Conservation (phyloP, 2,329 filamentous ascomycete genomes). For the Apiospora rasikravindrae region DNA sequence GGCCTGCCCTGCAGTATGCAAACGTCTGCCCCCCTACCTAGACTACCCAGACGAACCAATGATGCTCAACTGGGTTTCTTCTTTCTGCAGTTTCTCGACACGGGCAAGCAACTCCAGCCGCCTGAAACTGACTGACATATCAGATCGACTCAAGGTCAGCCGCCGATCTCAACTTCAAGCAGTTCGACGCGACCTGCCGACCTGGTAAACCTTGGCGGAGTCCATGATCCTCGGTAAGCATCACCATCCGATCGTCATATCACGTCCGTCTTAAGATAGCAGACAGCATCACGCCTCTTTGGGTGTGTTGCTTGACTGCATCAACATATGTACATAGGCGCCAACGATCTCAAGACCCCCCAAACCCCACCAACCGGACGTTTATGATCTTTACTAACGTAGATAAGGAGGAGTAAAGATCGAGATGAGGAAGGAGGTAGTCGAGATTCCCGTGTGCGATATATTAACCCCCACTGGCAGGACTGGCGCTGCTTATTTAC, state of each 20-base stretch:
- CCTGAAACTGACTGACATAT: not conserved
- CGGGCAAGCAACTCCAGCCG: not conserved
- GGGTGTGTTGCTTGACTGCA: no score
- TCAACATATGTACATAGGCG: not conserved
- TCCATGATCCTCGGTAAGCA: not conserved
- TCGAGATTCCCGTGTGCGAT: not conserved
- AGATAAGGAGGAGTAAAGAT: not conserved
- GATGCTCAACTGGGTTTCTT: not conserved
- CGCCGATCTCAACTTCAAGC: not conserved
- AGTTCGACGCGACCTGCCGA: not conserved
- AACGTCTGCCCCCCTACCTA: not conserved
- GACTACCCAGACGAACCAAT: not conserved
- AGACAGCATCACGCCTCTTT: not conserved
- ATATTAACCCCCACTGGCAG: no score
- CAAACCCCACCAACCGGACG: not conserved
- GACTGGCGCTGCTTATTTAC: no score
- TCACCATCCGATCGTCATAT: not conserved
- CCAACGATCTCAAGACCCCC: not conserved
- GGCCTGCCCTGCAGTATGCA: constrained; percentile 5
- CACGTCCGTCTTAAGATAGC: not conserved
- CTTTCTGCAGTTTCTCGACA: not conserved
- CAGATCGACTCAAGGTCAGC: not conserved
- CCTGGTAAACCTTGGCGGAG: not conserved
- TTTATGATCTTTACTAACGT: not conserved
- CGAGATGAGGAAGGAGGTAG: not conserved